Base-by-base conservation (phyloP, 192 early-diverging fungal species). In the Powellomyces hirtus region DNA sequence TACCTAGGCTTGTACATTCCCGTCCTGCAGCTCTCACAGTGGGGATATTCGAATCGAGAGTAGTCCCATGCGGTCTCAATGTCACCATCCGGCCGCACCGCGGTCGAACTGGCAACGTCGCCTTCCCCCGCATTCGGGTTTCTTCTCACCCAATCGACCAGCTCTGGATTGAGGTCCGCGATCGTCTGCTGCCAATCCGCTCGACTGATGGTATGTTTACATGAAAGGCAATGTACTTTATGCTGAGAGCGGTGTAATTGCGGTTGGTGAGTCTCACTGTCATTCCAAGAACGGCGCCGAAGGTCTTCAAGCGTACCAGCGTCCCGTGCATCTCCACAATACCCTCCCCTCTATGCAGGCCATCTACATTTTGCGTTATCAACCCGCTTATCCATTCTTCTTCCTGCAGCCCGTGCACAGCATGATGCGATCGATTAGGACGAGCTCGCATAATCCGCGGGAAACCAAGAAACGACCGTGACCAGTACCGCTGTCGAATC, bases 341-440 rank as follows among this genome's bases (percentile, higher is more conserved):
- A 18, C 79, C 62, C 8, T 85, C 56, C 31, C 38, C 77, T 31
- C 78, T 72, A 55, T 95, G 91, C 72, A 96, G 69, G 1, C 87
- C 85, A 60, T 98, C 95, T 22, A 98, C 95, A 70, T 98, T 98
- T 64, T 98, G 95, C 8, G 95, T 96, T 31, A 96, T 87, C 26
- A 98, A 20, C 51, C 33, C 86, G 73, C 11, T 64, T 44, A 49
- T 22, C 42, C 89, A 73, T 0, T 80, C 78, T 6, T 62, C 20
- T 0, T 72, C 40, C 62, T 86, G 79, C 5, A 92, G 72, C 6
- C 70, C 56, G 24, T 83, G 65, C 13, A 95, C 57, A 10, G 86
- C 77, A 27, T 64, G 53, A 69, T 97, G 95, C 6, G 90, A 83
- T 0, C 68, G 49, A 68, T 97, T 97, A 22, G 92, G 92, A 34